Evolutionary conservation across 768 basidiomycete genomes (phyloP).

Genomic region (Termitomyces sp.): DNA sequence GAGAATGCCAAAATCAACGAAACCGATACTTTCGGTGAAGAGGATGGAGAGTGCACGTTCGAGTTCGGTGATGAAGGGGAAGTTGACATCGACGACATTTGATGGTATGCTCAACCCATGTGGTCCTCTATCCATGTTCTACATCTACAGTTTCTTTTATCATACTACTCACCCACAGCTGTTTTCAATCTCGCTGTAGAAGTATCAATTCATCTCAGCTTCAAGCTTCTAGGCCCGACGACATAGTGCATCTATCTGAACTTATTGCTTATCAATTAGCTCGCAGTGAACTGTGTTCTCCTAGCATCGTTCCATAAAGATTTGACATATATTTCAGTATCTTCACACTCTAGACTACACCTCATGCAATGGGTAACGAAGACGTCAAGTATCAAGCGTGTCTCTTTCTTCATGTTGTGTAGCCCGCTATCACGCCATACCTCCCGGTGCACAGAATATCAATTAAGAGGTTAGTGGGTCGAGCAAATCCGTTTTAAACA

Average conservation of each 20-base stretch:
- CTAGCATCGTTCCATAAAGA: neutral
- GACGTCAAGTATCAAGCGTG: neutral
- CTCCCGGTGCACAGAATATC: slow-evolving; percentile 31
- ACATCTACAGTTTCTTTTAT: slow-evolving; percentile 7
- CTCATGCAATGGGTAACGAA: neutral
- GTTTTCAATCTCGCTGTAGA: slow-evolving; percentile 11
- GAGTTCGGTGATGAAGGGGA: slow-evolving; percentile 89
- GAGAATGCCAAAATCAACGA: slow-evolving; percentile 97
- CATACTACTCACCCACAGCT: slow-evolving; percentile 7
- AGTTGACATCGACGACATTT: slow-evolving; percentile 89
- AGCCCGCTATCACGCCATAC: neutral
- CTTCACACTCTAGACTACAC: neutral
- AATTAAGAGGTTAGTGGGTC: slow-evolving; percentile 36
- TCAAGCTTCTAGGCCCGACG: neutral
- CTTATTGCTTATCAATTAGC: neutral
- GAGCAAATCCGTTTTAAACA: slow-evolving; percentile 8
- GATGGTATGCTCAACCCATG: slow-evolving; percentile 19
- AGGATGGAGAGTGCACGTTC: slow-evolving; percentile 84
- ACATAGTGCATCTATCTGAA: neutral
- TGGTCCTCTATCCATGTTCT: slow-evolving; percentile 4
- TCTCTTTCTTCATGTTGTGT: neutral
- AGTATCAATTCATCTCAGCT: neutral
- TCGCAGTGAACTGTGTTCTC: neutral
- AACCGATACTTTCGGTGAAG: slow-evolving; percentile 89
- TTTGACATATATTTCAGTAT: neutral